Percentiles rank a stretch among this genome's conserved stretches.
phyloP scores from a whole-genome alignment of 140 eudicot genomes.

The Flaveria floridana region DNA sequence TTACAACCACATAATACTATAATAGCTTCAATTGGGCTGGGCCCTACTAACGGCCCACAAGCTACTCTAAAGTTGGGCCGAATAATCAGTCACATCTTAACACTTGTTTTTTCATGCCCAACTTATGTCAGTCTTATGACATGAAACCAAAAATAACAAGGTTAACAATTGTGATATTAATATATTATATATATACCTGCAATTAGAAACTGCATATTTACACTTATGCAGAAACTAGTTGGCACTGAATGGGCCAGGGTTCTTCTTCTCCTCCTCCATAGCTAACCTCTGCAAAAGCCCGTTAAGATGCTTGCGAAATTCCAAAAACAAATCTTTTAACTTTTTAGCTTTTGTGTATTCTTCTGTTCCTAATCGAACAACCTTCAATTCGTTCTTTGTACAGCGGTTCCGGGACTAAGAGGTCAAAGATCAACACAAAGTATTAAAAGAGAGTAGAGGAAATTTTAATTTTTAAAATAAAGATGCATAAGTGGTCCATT shows the following conservation, averaged over 20 bases:
- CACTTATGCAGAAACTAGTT: conserved; percentile 8
- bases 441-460: background rate
- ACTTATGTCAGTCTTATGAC: background rate
- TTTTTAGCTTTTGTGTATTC: conserved; percentile 52
- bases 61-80: background rate
- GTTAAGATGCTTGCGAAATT: conserved; percentile 44
- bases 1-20: background rate
- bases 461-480: background rate
- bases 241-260: conserved; percentile 21
- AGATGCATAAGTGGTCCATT: background rate
- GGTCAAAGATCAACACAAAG: conserved; percentile 22
- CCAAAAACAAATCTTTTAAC: conserved; percentile 41
- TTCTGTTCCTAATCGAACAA: conserved; percentile 53
- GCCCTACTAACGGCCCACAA: background rate
- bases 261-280: conserved; percentile 41
- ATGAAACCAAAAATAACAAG: conserved; percentile 1
- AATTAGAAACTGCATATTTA: conserved; percentile 28
- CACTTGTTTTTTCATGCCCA: background rate
- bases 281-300: conserved; percentile 43
- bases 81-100: background rate
- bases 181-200: conserved; percentile 14
- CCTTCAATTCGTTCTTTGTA: conserved; percentile 34
- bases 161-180: background rate
- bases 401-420: conserved; percentile 24
- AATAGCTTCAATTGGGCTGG: background rate